A percentile compares a stretch with the other conserved stretches of the same genome.
Evolutionary conservation across 1,139 yeast species (phyloP).

Genomic region (Meyerozyma guilliermondii): DNA sequence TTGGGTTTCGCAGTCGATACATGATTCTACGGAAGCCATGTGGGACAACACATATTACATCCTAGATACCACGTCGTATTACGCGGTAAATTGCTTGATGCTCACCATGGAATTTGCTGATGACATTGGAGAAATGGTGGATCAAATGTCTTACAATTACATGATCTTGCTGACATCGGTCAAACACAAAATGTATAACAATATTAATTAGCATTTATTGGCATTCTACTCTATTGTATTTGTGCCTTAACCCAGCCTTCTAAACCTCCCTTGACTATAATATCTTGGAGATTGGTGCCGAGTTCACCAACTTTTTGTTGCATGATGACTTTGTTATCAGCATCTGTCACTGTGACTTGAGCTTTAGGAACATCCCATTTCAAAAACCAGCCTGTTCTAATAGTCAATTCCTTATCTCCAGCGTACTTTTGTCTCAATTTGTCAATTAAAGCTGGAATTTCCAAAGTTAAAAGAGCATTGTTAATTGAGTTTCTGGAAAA

Average conservation of each 20-base stretch:
- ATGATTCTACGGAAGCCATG: not conserved
- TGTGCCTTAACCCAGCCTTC: constrained; percentile 97
- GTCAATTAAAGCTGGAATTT: constrained; percentile 81
- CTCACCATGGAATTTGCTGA: constrained; percentile 21
- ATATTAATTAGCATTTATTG: constrained; percentile 18
- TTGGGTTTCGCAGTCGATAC: not conserved
- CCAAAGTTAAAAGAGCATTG: constrained; percentile 89
- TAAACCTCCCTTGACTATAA: constrained; percentile 93
- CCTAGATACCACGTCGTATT: constrained; percentile 25
- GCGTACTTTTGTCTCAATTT: constrained; percentile 66
- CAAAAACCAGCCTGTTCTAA: constrained; percentile 91
- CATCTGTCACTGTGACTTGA: constrained; percentile 69
- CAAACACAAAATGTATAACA: constrained; percentile 26
- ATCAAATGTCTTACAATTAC: constrained; percentile 17
- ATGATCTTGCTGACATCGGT: constrained; percentile 21
- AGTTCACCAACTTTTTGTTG: constrained; percentile 91
- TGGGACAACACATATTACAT: constrained; percentile 13
- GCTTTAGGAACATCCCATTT: constrained; percentile 92
- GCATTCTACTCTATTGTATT: constrained; percentile 30
- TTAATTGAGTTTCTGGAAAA: constrained; percentile 93
- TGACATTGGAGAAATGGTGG: constrained; percentile 17
- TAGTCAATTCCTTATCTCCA: constrained; percentile 62
- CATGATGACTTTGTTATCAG: constrained; percentile 59
- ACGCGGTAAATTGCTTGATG: constrained; percentile 23
- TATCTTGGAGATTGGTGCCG: constrained; percentile 93